Conservation (phyloP, 768 basidiomycete genomes). For the Dendrothele bispora region DNA sequence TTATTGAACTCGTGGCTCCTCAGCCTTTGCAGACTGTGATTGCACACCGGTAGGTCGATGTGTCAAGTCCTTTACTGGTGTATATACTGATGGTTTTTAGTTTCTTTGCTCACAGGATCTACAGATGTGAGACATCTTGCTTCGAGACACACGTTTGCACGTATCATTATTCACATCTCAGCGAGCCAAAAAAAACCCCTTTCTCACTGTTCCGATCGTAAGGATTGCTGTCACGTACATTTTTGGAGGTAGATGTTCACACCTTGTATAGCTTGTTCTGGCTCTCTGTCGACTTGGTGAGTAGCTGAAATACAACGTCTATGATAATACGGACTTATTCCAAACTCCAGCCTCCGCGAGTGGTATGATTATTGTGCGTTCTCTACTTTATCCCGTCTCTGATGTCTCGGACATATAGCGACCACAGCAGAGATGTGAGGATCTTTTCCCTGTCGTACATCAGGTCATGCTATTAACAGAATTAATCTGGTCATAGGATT, state of each 20-base stretch:
- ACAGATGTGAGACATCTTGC: constrained; percentile 2
- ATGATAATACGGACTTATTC: too few species aligned
- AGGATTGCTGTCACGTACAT: neutral
- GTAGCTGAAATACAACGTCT: neutral
- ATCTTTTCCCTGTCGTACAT: too few species aligned
- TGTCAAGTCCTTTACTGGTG: neutral
- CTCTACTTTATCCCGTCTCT: too few species aligned
- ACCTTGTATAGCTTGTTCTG: neutral
- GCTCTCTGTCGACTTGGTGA: constrained; percentile 3
- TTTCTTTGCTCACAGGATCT: constrained; percentile 7
- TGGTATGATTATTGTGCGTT: neutral
- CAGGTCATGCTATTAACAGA: neutral
- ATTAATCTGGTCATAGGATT: neutral
- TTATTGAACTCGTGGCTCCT: neutral
- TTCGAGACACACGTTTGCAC: too few species aligned
- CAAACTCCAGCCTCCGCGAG: constrained; percentile 1
- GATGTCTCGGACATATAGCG: too few species aligned
- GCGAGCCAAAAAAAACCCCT: constrained; percentile 5
- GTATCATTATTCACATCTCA: neutral
- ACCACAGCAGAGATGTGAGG: too few species aligned
- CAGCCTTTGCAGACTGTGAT: constrained; percentile 5
- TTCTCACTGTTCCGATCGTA: constrained; percentile 1
- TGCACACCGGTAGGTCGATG: neutral
- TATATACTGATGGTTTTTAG: neutral
- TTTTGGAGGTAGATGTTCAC: neutral